Conservation (phyloP, 345 rosid species). For the Eutrema heterophyllum region DNA sequence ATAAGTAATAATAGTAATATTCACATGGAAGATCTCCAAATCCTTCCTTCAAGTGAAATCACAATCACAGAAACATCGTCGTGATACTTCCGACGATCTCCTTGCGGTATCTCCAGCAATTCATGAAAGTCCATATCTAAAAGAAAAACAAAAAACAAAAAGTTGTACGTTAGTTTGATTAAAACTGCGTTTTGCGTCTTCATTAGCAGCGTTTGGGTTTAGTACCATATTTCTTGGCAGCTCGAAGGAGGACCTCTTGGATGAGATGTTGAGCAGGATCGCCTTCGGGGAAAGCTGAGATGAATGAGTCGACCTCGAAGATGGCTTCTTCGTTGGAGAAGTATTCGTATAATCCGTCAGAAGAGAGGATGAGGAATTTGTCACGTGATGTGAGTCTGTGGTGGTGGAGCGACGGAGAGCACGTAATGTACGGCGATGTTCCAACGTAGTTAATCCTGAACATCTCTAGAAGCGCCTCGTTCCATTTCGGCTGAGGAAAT, state of each 20-base stretch:
- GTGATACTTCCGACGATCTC: constrained; percentile 82
- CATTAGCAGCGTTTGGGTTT: background rate
- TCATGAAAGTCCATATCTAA: constrained; percentile 89
- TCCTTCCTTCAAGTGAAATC: constrained; percentile 86
- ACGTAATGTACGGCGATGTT: constrained; percentile 67
- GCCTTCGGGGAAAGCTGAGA: constrained; percentile 73
- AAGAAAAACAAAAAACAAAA: background rate
- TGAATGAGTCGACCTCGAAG: constrained; percentile 66
- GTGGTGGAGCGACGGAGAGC: constrained; percentile 73
- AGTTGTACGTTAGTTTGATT: background rate
- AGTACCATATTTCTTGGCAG: constrained; percentile 85
- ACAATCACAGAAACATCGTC: constrained; percentile 88
- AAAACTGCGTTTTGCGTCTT: background rate
- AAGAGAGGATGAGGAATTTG: constrained; percentile 70
- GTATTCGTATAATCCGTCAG: constrained; percentile 89
- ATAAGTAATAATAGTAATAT: background rate
- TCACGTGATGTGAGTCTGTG: constrained; percentile 64
- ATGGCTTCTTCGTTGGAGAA: constrained; percentile 82
- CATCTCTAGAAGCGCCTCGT: constrained; percentile 75
- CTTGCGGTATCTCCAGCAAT: constrained; percentile 84
- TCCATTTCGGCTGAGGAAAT: constrained; percentile 70
- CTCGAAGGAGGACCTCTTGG: constrained; percentile 75
- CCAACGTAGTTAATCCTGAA: constrained; percentile 82
- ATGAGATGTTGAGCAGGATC: constrained; percentile 97
- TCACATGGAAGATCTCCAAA: constrained; percentile 85